A percentile compares a stretch with the other conserved stretches of the same genome.
Evolutionary conservation across 441 rosid genomes (phyloP).

Genomic region (Isatis lusitanica): DNA sequence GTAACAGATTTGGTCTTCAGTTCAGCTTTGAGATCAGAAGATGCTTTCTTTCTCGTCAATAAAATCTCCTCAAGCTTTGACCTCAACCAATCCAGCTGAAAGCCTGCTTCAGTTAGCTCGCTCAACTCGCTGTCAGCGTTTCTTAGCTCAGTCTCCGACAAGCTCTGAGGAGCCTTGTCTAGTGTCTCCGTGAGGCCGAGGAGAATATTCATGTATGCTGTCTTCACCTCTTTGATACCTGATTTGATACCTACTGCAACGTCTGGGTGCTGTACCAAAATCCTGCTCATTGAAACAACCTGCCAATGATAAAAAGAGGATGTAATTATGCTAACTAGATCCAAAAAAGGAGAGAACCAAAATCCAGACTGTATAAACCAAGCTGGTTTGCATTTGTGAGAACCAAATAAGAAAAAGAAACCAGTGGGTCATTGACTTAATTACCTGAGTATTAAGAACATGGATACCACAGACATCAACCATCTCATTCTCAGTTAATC

Average conservation of each 20-base stretch:
- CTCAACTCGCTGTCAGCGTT: constrained; percentile 10
- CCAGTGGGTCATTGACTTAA: background rate
- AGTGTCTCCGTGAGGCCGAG: constrained; percentile 6
- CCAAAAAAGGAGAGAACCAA: background rate
- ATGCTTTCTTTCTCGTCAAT: constrained; percentile 1
- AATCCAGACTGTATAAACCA: background rate
- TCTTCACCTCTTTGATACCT: constrained; percentile 1
- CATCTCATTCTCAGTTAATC: background rate
- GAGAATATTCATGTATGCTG: constrained; percentile 21
- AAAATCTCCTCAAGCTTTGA: constrained; percentile 14
- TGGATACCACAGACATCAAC: background rate
- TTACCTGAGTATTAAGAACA: background rate
- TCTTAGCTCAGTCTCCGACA: constrained; percentile 12
- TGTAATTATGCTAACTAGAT: background rate
- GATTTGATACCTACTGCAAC: constrained; percentile 4
- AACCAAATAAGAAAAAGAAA: background rate
- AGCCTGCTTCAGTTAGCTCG: constrained; percentile 6
- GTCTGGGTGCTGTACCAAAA: background rate
- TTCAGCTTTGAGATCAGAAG: background rate
- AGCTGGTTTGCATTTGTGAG: background rate
- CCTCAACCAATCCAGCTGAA: constrained; percentile 9
- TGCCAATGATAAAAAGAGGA: constrained; percentile 1
- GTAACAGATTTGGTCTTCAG: no score
- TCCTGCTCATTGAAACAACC: background rate
- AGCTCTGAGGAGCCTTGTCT: background rate